Evolutionary conservation across 495 filamentous ascomycete species (phyloP), one percentile per base, ranked within the genome.

Genomic region (Daldinia decipiens): DNA sequence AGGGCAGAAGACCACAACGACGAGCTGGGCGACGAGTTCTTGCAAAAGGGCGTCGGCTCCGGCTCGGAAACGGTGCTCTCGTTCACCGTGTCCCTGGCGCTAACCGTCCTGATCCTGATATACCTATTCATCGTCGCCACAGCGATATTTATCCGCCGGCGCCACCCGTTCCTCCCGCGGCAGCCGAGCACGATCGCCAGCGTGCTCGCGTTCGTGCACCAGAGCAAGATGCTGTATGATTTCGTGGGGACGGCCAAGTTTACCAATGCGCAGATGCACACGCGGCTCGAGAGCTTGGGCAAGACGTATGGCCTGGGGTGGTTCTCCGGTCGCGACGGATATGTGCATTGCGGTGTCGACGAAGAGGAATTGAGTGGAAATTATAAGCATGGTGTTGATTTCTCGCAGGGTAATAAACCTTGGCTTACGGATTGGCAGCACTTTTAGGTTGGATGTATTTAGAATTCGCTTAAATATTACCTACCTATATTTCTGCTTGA

Each of bases 261-360:
- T 66, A 82, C 80, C 40, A 87, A 86, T 32, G 77, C 79, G 5
- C 73, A 86, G 73, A 89, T 91, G 84, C 84, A 83, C 54, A 60
- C 76, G 32, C 78, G 82, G 67, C 79, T 93, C 29, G 84, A 83
- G 59, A 70, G 64, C 5, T 65, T 86, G 17, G 82, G 81, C 13
- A 91, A 91, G 81, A 87, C 80, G 47, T 93, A 92, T 74, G 91
- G 88, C 0, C 78, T 92, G 17, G 91, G 91, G 2, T 92, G 91
- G 90, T 92, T 92, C 70, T 78, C 78, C 15, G 91, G 91, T 0
- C 68, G 89, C 3, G 91, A 93, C 68, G 87, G 87, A 6, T 80
- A 86, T 67, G 79, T 79, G 51, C 91, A 92, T 80, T 87, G 88
- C 63, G 91, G 90, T 15, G 85, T 93, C 39, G 91, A 93, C 67